These are phyloP conservation scores for Trichoderma virens DNA, from an alignment of 495 filamentous ascomycete genomes.

Conservation along the genomic window DNA sequence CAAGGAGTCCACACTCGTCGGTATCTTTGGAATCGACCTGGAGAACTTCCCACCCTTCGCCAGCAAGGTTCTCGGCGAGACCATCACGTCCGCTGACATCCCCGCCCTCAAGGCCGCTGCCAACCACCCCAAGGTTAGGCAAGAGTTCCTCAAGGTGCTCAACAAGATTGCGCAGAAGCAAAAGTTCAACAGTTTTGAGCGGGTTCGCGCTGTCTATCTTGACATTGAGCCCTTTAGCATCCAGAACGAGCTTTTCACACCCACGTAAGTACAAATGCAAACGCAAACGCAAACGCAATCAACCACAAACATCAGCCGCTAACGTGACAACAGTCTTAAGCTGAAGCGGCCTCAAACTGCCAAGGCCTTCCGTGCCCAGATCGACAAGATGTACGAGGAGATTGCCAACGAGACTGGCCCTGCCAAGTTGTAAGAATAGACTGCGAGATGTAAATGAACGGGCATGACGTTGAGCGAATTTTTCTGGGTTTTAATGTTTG, in stretches of 20 bases:
- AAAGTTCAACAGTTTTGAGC: slow-evolving; percentile 86
- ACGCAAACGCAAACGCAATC: slow-evolving; percentile 1
- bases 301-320: slow-evolving; percentile 20
- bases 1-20: slow-evolving; percentile 74
- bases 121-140: slow-evolving; percentile 58
- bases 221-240: slow-evolving; percentile 86
- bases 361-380: slow-evolving; percentile 62
- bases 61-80: slow-evolving; percentile 61
- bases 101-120: slow-evolving; percentile 58
- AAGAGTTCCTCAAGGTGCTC: slow-evolving; percentile 69
- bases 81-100: slow-evolving; percentile 53
- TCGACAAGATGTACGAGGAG: slow-evolving; percentile 80
- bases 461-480: slow-evolving; percentile 1
- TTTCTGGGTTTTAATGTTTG: neutral
- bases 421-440: slow-evolving; percentile 32
- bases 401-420: slow-evolving; percentile 29
- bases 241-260: slow-evolving; percentile 90
- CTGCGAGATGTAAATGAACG: slow-evolving; percentile 1
- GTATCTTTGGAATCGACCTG: slow-evolving; percentile 78
- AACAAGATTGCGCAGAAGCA: slow-evolving; percentile 73
- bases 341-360: slow-evolving; percentile 86
- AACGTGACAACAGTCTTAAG: slow-evolving; percentile 60
- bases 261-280: slow-evolving; percentile 64
- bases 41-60: slow-evolving; percentile 73
- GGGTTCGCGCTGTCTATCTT: slow-evolving; percentile 64